Evolutionary conservation across 352 stramenopile genomes (phyloP).

Genomic region (Globisporangium spinosum): DNA sequence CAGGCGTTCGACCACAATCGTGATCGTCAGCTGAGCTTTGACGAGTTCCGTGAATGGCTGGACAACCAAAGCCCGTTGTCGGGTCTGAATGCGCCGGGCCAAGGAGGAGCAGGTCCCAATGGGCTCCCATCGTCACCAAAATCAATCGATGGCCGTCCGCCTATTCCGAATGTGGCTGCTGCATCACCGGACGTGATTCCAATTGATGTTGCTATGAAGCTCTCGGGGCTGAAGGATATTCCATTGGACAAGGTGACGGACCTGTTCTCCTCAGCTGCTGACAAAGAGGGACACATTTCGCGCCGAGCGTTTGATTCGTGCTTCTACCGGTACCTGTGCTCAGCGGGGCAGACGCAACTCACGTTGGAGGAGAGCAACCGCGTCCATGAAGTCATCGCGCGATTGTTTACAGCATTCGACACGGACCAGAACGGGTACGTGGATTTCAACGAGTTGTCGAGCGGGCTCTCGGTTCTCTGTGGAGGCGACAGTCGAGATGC

Average conservation of each 20-base stretch:
- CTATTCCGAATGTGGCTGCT: not conserved
- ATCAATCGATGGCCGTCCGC: not conserved
- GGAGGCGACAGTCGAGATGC: slow-evolving; percentile 46
- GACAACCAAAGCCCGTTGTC: slow-evolving; percentile 44
- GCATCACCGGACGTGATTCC: slow-evolving; percentile 38
- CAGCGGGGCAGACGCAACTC: slow-evolving; percentile 30
- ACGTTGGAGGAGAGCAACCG: slow-evolving; percentile 42
- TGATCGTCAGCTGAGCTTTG: slow-evolving; percentile 74
- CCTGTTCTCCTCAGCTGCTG: slow-evolving; percentile 47
- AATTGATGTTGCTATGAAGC: slow-evolving; percentile 64
- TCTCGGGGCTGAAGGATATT: slow-evolving; percentile 63
- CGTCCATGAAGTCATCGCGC: slow-evolving; percentile 69
- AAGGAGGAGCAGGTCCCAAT: not conserved
- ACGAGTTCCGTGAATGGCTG: slow-evolving; percentile 80
- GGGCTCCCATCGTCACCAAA: not conserved
- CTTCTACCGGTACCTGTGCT: slow-evolving; percentile 71
- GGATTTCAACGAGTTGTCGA: slow-evolving; percentile 75
- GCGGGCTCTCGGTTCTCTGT: slow-evolving; percentile 69
- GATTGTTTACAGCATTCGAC: slow-evolving; percentile 80
- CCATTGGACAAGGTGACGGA: slow-evolving; percentile 56
- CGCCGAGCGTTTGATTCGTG: slow-evolving; percentile 68
- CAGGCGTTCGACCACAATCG: slow-evolving; percentile 65
- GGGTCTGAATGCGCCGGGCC: not conserved
- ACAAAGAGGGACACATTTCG: slow-evolving; percentile 50
- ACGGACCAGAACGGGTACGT: slow-evolving; percentile 63